Conservation (phyloP, 345 rosid species). For the Syzygium grande region DNA sequence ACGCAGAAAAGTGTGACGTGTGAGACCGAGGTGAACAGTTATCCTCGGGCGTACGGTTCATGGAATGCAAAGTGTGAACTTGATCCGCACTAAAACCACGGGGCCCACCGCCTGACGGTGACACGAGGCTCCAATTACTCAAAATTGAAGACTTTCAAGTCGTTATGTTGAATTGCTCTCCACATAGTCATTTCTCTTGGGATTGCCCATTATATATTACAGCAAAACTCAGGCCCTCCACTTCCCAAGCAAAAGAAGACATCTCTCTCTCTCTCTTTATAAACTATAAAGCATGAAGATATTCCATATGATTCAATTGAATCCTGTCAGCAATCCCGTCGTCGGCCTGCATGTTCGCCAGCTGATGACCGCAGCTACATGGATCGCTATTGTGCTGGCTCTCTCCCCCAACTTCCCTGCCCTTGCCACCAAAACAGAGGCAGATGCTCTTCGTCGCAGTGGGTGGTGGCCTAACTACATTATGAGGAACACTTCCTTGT, state of each 20-base stretch:
- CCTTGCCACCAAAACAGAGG: rapidly evolving
- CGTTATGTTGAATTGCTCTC: too few relatives aligned
- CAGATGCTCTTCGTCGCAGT: neutral
- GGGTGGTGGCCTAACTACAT: neutral
- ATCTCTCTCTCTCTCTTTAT: neutral
- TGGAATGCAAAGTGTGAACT: too few relatives aligned
- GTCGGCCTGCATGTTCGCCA: neutral
- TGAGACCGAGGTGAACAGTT: too few relatives aligned
- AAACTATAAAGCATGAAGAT: neutral
- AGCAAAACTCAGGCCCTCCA: neutral
- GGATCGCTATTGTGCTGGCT: neutral
- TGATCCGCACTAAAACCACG: too few relatives aligned
- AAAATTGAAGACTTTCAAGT: too few relatives aligned
- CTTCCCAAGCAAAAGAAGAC: neutral
- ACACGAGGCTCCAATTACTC: too few relatives aligned
- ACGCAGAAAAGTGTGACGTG: too few relatives aligned
- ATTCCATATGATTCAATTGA: neutral
- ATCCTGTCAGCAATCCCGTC: neutral
- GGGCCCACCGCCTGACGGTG: too few relatives aligned
- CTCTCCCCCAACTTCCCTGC: neutral
- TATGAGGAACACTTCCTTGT: neutral
- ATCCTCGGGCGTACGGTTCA: too few relatives aligned
- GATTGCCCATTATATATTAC: neutral
- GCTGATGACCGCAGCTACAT: neutral
- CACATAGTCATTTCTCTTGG: too few relatives aligned